Percentiles rank a stretch among this genome's conserved stretches.
phyloP scores from a whole-genome alignment of 2,329 filamentous ascomycete genomes.

The Colletotrichum sp. region DNA sequence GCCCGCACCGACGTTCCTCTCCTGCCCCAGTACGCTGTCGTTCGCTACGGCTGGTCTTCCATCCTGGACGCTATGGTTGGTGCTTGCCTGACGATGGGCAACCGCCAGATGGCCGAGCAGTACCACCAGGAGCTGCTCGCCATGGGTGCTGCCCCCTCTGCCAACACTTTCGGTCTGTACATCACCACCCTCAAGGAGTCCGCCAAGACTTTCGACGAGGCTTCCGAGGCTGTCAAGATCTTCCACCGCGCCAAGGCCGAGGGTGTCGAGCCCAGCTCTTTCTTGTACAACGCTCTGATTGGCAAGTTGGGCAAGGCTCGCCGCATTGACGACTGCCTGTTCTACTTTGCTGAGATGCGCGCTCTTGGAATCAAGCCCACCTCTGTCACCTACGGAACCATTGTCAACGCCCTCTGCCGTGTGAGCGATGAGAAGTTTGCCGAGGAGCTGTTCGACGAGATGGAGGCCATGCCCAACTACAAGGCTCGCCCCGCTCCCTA shows the following conservation, averaged over 20 bases:
- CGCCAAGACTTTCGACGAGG: slow-evolving; percentile 96
- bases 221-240: slow-evolving; percentile 95
- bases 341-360: slow-evolving; percentile 98
- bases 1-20: slow-evolving; percentile 89
- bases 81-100: slow-evolving; percentile 82
- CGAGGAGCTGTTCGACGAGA: slow-evolving; percentile 97
- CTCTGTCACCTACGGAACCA: slow-evolving; percentile 96
- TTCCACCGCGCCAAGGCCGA: slow-evolving; percentile 93
- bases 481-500: slow-evolving; percentile 96
- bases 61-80: slow-evolving; percentile 97
- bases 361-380: slow-evolving; percentile 91
- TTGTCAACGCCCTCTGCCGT: slow-evolving; percentile 96
- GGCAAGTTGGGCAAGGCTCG: slow-evolving; percentile 98
- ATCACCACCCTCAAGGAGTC: slow-evolving; percentile 99
- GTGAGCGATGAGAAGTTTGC: slow-evolving; percentile 98
- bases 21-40: slow-evolving; percentile 81
- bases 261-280: slow-evolving; percentile 93
- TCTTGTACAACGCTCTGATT: slow-evolving; percentile 97
- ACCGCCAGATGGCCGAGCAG: slow-evolving; percentile 80
- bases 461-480: slow-evolving; percentile 99
- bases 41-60: slow-evolving; percentile 94
- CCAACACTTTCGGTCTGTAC: slow-evolving; percentile 97
- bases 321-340: slow-evolving; percentile 96
- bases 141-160: slow-evolving; percentile 89
- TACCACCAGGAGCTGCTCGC: slow-evolving; percentile 91